Percentiles rank a stretch among this genome's conserved stretches.
phyloP scores from a whole-genome alignment of 257 asterid genomes.

The Gentiana dahurica region DNA sequence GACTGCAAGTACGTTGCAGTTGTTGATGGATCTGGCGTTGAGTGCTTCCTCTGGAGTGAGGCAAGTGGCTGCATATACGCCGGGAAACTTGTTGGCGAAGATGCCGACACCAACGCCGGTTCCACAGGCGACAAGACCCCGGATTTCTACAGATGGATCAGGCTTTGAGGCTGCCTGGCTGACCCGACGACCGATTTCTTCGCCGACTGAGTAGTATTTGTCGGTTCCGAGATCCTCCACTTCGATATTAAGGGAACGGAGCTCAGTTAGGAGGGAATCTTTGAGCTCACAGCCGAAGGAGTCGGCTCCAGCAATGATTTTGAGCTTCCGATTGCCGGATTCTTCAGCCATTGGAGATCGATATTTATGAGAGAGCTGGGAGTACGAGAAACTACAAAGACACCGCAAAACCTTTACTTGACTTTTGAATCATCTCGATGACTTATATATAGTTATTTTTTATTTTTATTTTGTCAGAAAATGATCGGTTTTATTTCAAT shows the following conservation, averaged over 20 bases:
- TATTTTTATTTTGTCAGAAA: no score
- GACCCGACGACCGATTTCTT: constrained; percentile 69
- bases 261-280: constrained; percentile 42
- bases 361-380: background rate
- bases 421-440: background rate
- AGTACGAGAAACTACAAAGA: background rate
- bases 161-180: constrained; percentile 33
- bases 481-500: no score
- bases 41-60: constrained; percentile 54
- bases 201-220: constrained; percentile 70
- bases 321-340: constrained; percentile 28
- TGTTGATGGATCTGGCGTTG: constrained; percentile 71
- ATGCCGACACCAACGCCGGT: constrained; percentile 85
- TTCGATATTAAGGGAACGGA: constrained; percentile 49
- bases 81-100: constrained; percentile 85
- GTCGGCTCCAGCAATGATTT: constrained; percentile 74
- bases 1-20: constrained; percentile 70
- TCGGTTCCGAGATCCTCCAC: constrained; percentile 71
- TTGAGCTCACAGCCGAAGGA: constrained; percentile 58
- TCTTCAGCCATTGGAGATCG: constrained; percentile 32
- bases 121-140: constrained; percentile 80
- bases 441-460: no score
- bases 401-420: no score
- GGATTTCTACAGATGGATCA: constrained; percentile 34
- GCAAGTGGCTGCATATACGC: constrained; percentile 79